Evolutionary conservation across 2,329 filamentous ascomycete genomes (phyloP).

Genomic region (Sordariomycetes sp.): DNA sequence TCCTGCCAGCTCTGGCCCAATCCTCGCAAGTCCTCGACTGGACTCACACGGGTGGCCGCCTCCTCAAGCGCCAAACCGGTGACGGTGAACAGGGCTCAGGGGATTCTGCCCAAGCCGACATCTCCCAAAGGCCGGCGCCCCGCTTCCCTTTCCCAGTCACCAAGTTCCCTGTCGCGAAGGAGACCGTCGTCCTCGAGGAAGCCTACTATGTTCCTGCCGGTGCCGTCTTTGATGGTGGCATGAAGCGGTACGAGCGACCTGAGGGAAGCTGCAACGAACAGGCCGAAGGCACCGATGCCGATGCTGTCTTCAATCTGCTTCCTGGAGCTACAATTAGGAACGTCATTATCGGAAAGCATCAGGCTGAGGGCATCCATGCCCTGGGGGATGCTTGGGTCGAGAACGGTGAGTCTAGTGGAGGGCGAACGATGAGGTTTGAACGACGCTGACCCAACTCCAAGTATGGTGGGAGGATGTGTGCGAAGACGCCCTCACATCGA

Average conservation of each 20-base stretch:
- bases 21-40: constrained; percentile 8
- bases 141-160: constrained; percentile 18
- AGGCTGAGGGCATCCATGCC: constrained; percentile 21
- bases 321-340: constrained; percentile 25
- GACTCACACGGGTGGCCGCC: constrained; percentile 6
- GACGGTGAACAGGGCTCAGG: constrained; percentile 12
- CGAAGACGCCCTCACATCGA: constrained; percentile 16
- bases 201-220: constrained; percentile 21
- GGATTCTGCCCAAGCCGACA: constrained; percentile 15
- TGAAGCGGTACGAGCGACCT: constrained; percentile 27
- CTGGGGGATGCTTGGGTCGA: constrained; percentile 19
- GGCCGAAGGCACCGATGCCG: constrained; percentile 29
- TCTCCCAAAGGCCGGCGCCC: constrained; percentile 15
- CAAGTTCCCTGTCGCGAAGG: constrained; percentile 17
- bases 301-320: constrained; percentile 27
- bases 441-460: not conserved
- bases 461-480: constrained; percentile 21
- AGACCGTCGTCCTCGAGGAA: constrained; percentile 14
- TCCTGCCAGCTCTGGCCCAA: constrained; percentile 11
- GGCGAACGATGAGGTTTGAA: not conserved
- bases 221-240: constrained; percentile 21
- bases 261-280: constrained; percentile 32
- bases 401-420: constrained; percentile 11
- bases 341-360: constrained; percentile 27
- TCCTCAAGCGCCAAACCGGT: constrained; percentile 13